phyloP scores from a whole-genome alignment of 129 eudicot species.

The Flaveria ramosissima region DNA sequence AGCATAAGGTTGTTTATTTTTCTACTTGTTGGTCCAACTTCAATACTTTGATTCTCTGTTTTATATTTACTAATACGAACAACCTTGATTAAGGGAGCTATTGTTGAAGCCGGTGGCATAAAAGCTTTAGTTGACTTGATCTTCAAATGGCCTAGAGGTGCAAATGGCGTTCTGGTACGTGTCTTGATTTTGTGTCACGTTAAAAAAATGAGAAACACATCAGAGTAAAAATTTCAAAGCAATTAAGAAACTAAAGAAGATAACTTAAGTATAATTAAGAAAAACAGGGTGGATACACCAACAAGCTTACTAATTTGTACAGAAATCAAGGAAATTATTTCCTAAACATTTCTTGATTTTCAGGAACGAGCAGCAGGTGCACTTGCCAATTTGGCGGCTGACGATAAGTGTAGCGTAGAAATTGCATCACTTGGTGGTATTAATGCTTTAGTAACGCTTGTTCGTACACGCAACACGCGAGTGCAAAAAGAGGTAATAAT shows the following conservation, averaged over 20 bases:
- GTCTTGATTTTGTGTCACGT: not conserved
- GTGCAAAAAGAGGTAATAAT: constrained; percentile 85
- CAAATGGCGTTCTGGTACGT: constrained; percentile 88
- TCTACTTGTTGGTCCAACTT: not conserved
- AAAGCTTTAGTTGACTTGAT: constrained; percentile 87
- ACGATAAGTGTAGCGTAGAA: constrained; percentile 91
- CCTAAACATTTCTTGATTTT: constrained; percentile 25
- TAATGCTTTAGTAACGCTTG: constrained; percentile 85
- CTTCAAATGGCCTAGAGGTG: constrained; percentile 82
- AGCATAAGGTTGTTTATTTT: constrained; percentile 69
- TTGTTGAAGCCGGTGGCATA: constrained; percentile 89
- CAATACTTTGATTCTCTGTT: constrained; percentile 7
- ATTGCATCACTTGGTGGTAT: constrained; percentile 86
- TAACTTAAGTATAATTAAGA: not conserved
- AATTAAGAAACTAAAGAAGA: too few species aligned
- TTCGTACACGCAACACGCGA: constrained; percentile 74
- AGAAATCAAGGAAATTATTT: not conserved
- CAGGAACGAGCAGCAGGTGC: constrained; percentile 98
- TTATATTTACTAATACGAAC: constrained; percentile 7
- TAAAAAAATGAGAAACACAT: not conserved
- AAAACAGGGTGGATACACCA: not conserved
- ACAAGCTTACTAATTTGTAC: constrained; percentile 13
- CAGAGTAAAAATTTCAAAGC: too few species aligned
- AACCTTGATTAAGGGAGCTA: constrained; percentile 58
- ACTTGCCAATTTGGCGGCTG: constrained; percentile 92